These are phyloP conservation scores for Tricholoma sp. DNA, from an alignment of 768 basidiomycete genomes.

Conservation along the genomic window DNA sequence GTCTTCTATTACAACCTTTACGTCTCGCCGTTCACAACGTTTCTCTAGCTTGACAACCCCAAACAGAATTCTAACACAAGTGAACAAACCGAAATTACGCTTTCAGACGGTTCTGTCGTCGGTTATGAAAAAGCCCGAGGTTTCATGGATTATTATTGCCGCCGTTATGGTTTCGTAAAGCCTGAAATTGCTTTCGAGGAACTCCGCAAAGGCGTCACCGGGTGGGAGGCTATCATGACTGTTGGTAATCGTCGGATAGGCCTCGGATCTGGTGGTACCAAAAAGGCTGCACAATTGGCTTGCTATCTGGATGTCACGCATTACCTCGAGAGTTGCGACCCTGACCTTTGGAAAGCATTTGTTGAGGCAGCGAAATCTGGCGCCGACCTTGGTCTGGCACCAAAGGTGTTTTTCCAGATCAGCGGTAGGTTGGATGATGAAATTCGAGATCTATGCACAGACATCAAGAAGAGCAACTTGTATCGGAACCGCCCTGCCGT, in stretches of 20 bases:
- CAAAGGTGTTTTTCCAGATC: conserved; percentile 62
- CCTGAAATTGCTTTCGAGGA: conserved; percentile 63
- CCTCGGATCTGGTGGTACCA: conserved; percentile 60
- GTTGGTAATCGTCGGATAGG: conserved; percentile 82
- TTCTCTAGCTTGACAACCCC: conserved; percentile 33
- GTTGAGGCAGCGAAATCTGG: conserved; percentile 55
- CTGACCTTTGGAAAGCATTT: conserved; percentile 73
- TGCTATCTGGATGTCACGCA: conserved; percentile 86
- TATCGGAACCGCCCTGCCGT: conserved; percentile 59
- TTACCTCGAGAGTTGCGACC: conserved; percentile 84
- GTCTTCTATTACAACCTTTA: background rate
- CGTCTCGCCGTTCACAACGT: conserved; percentile 1
- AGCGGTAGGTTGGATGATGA: conserved; percentile 60
- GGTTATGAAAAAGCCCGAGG: conserved; percentile 69
- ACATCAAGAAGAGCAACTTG: conserved; percentile 58
- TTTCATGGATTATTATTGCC: conserved; percentile 96
- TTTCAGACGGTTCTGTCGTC: conserved; percentile 64
- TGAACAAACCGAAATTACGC: conserved; percentile 19
- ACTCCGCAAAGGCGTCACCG: conserved; percentile 18
- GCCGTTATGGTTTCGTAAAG: conserved; percentile 64
- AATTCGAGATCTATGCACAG: conserved; percentile 63
- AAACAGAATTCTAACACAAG: conserved; percentile 19
- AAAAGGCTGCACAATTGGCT: conserved; percentile 65
- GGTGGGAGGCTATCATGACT: conserved; percentile 73
- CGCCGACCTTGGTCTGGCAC: conserved; percentile 66